Evolutionary conservation across 2,329 filamentous ascomycete genomes (phyloP).

Genomic region (Aspergillus eucalypticola): DNA sequence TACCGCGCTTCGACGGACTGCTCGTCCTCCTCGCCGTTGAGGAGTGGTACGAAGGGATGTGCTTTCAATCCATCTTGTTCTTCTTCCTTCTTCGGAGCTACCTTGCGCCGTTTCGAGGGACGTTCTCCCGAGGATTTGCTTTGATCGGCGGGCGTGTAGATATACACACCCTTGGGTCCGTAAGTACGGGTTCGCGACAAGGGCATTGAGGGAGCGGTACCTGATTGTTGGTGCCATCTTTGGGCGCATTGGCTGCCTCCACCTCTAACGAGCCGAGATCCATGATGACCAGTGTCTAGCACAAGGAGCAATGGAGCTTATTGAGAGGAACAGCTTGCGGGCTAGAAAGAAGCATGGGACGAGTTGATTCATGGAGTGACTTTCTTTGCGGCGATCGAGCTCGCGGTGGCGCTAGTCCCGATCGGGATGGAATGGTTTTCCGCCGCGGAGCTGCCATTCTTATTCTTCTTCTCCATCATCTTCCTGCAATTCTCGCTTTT

Average conservation of each 20-base stretch:
- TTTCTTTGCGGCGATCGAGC: slow-evolving; percentile 4
- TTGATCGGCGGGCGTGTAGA: slow-evolving; percentile 58
- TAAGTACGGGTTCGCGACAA: slow-evolving; percentile 20
- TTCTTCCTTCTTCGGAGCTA: slow-evolving; percentile 41
- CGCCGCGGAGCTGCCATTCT: slow-evolving; percentile 22
- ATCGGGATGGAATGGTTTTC: slow-evolving; percentile 32
- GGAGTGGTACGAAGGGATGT: slow-evolving; percentile 40
- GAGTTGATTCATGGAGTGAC: not conserved
- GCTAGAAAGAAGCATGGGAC: not conserved
- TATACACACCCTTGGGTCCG: slow-evolving; percentile 57
- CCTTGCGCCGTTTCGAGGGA: slow-evolving; percentile 60
- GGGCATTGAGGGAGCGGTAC: slow-evolving; percentile 19
- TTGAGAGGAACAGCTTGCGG: not conserved
- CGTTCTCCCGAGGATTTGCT: slow-evolving; percentile 40
- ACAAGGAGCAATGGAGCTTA: not conserved
- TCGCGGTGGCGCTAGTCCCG: slow-evolving; percentile 33
- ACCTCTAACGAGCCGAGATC: slow-evolving; percentile 19
- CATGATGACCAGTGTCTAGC: slow-evolving; percentile 20
- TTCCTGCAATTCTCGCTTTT: not conserved
- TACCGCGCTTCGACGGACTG: slow-evolving; percentile 38
- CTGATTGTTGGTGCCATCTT: slow-evolving; percentile 33
- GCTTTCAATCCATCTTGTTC: slow-evolving; percentile 6
- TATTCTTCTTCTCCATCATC: slow-evolving; percentile 8
- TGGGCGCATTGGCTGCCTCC: slow-evolving; percentile 27
- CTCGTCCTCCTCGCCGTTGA: slow-evolving; percentile 40